These are phyloP conservation scores for Sarocladiaceae sp. DNA, from an alignment of 2,329 filamentous ascomycete genomes.

Conservation along the genomic window DNA sequence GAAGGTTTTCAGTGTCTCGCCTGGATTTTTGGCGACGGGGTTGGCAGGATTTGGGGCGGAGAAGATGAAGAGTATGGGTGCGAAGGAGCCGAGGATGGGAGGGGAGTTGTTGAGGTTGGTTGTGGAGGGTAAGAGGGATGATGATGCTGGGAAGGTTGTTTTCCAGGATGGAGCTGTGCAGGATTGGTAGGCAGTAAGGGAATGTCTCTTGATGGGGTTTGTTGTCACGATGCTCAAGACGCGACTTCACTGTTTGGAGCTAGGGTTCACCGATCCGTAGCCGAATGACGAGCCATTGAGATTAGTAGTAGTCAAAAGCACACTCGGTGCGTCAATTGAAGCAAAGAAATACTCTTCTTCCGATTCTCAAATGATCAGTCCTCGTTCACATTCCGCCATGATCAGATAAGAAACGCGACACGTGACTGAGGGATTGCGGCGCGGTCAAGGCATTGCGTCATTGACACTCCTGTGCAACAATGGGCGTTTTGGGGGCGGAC, in stretches of 20 bases:
- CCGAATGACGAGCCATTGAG: too few species aligned
- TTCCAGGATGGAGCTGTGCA: slow-evolving; percentile 7
- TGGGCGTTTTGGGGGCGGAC: not conserved
- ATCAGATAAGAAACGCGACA: too few species aligned
- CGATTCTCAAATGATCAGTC: too few species aligned
- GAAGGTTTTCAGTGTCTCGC: slow-evolving; percentile 40
- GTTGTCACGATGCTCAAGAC: not conserved
- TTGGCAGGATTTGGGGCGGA: slow-evolving; percentile 23
- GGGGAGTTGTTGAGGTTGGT: slow-evolving; percentile 12
- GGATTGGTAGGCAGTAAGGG: slow-evolving; percentile 8
- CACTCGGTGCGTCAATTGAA: not conserved
- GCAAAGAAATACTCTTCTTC: too few species aligned
- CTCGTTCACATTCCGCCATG: too few species aligned
- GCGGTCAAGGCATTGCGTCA: not conserved
- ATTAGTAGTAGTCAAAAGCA: too few species aligned
- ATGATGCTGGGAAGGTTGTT: slow-evolving; percentile 14
- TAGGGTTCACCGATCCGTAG: too few species aligned
- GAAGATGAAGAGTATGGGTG: slow-evolving; percentile 8
- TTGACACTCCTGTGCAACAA: not conserved
- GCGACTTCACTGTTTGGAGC: not conserved
- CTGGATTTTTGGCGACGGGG: slow-evolving; percentile 39
- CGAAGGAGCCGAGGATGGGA: slow-evolving; percentile 12
- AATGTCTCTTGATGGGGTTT: too few species aligned
- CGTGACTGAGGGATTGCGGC: not conserved
- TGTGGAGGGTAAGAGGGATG: slow-evolving; percentile 12